A percentile compares a stretch with the other conserved stretches of the same genome.
These are phyloP conservation scores for Zopfia rhizophila DNA, from an alignment of 2,329 filamentous ascomycete species.

Conservation along the genomic window DNA sequence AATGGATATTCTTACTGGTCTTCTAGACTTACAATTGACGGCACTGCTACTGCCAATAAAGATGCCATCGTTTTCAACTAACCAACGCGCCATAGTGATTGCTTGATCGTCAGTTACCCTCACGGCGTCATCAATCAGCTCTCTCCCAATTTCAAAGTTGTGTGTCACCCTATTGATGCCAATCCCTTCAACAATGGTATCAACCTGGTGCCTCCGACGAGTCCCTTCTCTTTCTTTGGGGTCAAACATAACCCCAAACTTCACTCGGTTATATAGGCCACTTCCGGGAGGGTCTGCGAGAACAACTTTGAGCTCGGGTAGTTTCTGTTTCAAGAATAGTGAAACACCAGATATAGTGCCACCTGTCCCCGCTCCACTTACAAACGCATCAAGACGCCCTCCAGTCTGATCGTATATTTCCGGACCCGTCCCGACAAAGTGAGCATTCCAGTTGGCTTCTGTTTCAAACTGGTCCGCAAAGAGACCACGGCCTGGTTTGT, in stretches of 20 bases:
- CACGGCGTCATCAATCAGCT: slow-evolving; percentile 90
- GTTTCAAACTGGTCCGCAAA: slow-evolving; percentile 98
- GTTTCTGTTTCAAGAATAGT: slow-evolving; percentile 78
- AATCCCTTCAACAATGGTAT: slow-evolving; percentile 95
- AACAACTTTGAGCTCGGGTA: slow-evolving; percentile 75
- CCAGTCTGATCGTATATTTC: slow-evolving; percentile 85
- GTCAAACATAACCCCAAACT: slow-evolving; percentile 96
- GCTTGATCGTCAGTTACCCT: slow-evolving; percentile 90
- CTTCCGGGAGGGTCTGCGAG: slow-evolving; percentile 95
- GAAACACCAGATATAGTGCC: slow-evolving; percentile 92
- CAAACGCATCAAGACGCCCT: slow-evolving; percentile 83
- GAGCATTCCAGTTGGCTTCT: slow-evolving; percentile 85
- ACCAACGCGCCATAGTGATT: slow-evolving; percentile 91
- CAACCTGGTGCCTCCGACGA: slow-evolving; percentile 86
- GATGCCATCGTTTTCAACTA: slow-evolving; percentile 94
- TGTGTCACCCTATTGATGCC: slow-evolving; percentile 94
- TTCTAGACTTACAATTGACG: slow-evolving; percentile 79
- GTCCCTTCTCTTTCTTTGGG: slow-evolving; percentile 90
- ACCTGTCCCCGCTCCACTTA: slow-evolving; percentile 92
- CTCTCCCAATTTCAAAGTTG: slow-evolving; percentile 89
- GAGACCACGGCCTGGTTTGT: slow-evolving; percentile 78
- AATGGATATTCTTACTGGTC: background rate
- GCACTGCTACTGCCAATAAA: slow-evolving; percentile 94
- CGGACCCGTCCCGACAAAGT: slow-evolving; percentile 84
- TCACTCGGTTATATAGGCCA: slow-evolving; percentile 90